Evolutionary conservation across 192 early-diverging fungal species (phyloP).

Genomic region (Ambispora gerdemannii): DNA sequence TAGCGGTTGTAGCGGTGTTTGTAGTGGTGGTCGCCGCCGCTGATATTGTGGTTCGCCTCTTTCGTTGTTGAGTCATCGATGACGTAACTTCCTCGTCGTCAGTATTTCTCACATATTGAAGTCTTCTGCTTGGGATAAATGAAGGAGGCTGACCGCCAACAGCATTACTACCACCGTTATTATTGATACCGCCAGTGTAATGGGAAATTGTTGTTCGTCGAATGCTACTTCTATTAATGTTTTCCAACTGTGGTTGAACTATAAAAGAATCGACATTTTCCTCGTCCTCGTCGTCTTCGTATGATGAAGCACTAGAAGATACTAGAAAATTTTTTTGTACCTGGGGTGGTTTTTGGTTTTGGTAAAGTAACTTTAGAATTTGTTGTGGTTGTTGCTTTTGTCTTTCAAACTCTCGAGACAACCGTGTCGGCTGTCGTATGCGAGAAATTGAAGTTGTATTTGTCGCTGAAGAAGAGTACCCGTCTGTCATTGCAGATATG

Average conservation of each 20-base stretch:
- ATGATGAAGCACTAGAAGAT: slow-evolving; percentile 3
- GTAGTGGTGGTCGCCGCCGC: too few species aligned
- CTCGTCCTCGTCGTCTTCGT: neutral
- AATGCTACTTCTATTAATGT: neutral
- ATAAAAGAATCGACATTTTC: neutral
- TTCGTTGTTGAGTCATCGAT: too few species aligned
- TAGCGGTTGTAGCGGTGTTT: neutral
- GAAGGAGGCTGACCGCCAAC: neutral
- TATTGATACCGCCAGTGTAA: too few species aligned
- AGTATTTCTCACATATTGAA: too few species aligned
- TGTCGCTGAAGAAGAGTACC: slow-evolving; percentile 6
- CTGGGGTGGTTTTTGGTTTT: too few species aligned
- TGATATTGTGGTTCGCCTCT: too few species aligned
- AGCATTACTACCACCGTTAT: too few species aligned
- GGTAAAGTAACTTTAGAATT: too few species aligned
- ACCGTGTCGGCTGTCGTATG: neutral
- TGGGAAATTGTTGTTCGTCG: too few species aligned
- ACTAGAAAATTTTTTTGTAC: too few species aligned
- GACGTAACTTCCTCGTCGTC: too few species aligned
- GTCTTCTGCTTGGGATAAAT: neutral
- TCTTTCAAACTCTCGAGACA: slow-evolving; percentile 7
- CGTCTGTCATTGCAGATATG: neutral
- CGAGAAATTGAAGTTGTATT: neutral
- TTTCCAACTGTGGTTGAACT: neutral
- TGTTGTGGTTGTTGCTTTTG: too few species aligned